A percentile compares a stretch with the other conserved stretches of the same genome.
Evolutionary conservation across 163 green algal species (phyloP).

Genomic region (Botryococcus braunii): DNA sequence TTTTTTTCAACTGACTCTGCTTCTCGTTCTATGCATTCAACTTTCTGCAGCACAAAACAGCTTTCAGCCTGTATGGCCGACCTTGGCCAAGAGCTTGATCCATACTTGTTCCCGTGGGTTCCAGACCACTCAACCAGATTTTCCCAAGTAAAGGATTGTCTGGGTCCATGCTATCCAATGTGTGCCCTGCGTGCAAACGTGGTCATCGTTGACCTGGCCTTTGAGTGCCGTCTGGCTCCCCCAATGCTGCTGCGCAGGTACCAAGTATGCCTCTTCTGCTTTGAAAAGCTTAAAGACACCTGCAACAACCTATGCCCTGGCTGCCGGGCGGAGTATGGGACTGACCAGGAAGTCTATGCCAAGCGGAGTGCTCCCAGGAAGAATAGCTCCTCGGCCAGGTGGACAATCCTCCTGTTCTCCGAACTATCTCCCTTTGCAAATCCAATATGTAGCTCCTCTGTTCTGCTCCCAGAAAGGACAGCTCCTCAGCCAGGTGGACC

Average conservation of each 20-base stretch:
- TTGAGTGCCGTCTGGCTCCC: neutral
- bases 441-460: too few relatives aligned
- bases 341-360: slow-evolving; percentile 11
- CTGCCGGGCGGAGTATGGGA: slow-evolving; percentile 47
- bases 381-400: neutral
- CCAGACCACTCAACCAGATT: neutral
- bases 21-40: neutral
- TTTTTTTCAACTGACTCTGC: neutral
- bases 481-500: neutral
- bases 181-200: slow-evolving; percentile 2
- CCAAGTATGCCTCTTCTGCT: slow-evolving; percentile 59
- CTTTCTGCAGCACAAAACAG: neutral
- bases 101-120: neutral
- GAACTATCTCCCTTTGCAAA: neutral
- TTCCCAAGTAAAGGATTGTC: neutral
- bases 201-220: slow-evolving; percentile 1
- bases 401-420: neutral
- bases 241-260: slow-evolving; percentile 35
- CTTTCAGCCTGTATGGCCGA: neutral
- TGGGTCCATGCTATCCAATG: neutral
- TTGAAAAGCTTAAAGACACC: slow-evolving; percentile 43
- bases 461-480: neutral
- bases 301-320: slow-evolving; percentile 48
- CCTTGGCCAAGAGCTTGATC: neutral
- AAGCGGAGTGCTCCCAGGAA: neutral